Evolutionary conservation across 2,329 filamentous ascomycete genomes (phyloP).

Genomic region (Neoscytalidium dimidiatum): DNA sequence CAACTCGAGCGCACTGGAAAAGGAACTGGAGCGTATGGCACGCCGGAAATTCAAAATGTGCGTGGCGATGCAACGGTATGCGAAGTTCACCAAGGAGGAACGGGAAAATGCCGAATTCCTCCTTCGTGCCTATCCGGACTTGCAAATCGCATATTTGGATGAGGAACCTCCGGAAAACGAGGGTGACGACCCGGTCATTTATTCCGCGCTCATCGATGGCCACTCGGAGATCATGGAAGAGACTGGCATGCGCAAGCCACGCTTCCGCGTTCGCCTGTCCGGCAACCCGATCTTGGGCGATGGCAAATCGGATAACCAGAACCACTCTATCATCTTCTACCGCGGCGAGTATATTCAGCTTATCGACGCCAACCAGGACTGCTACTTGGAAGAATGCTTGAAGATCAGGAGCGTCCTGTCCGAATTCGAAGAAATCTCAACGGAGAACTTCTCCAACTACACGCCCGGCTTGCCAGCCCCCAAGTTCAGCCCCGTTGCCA

Average conservation of each 20-base stretch:
- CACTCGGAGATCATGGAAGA: constrained; percentile 94
- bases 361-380: constrained; percentile 99
- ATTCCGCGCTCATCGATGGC: constrained; percentile 93
- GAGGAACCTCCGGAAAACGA: constrained; percentile 88
- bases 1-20: constrained; percentile 97
- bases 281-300: constrained; percentile 98
- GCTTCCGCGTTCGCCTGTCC: constrained; percentile 96
- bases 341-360: constrained; percentile 99
- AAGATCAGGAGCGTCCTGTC: constrained; percentile 98
- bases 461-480: constrained; percentile 84
- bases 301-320: constrained; percentile 99
- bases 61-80: constrained; percentile 99
- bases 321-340: constrained; percentile 97
- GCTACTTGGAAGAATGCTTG: constrained; percentile 96
- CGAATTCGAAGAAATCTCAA: constrained; percentile 98
- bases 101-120: constrained; percentile 99
- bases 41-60: constrained; percentile 98
- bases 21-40: constrained; percentile 96
- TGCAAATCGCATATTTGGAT: constrained; percentile 96
- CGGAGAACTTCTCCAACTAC: constrained; percentile 93
- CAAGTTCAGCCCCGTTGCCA: constrained; percentile 79
- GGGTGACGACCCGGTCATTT: constrained; percentile 91
- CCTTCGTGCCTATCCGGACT: constrained; percentile 91
- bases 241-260: constrained; percentile 92
- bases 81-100: constrained; percentile 99